These are phyloP conservation scores for Sanghuangporus weigelae DNA, from an alignment of 1,284 basidiomycete genomes.

Conservation along the genomic window DNA sequence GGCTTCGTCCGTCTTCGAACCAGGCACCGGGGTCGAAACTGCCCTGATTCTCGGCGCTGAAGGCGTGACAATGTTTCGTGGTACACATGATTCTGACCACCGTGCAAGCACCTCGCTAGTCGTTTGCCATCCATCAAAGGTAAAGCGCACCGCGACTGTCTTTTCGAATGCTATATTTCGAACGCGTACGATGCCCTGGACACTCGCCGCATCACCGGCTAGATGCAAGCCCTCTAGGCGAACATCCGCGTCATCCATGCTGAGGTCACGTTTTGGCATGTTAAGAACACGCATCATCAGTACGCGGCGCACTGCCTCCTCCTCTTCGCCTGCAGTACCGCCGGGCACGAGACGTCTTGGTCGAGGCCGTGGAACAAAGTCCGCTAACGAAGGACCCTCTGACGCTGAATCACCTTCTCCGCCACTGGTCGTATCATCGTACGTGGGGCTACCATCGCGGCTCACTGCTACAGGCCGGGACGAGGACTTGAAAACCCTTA, in stretches of 20 bases:
- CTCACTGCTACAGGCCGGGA: conserved; percentile 93
- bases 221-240: conserved; percentile 52
- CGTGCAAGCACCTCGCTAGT: conserved; percentile 88
- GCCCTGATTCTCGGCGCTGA: neutral
- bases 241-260: conserved; percentile 36
- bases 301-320: conserved; percentile 27
- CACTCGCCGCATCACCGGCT: conserved; percentile 51
- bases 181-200: conserved; percentile 73
- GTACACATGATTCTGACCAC: conserved; percentile 52
- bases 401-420: conserved; percentile 59
- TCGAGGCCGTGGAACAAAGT: conserved; percentile 23
- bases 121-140: conserved; percentile 93
- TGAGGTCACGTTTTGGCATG: conserved; percentile 34
- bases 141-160: conserved; percentile 86
- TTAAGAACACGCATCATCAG: conserved; percentile 52
- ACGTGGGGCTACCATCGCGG: conserved; percentile 82
- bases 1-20: conserved; percentile 43
- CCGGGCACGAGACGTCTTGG: neutral
- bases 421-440: conserved; percentile 60
- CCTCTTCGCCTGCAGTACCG: conserved; percentile 5
- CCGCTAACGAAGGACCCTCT: conserved; percentile 45
- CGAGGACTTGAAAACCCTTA: conserved; percentile 90
- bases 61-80: conserved; percentile 16
- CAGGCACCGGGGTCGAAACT: conserved; percentile 36
- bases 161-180: conserved; percentile 87